A percentile compares a stretch with the other conserved stretches of the same genome.
phyloP scores from a whole-genome alignment of 2,329 filamentous ascomycete genomes.

The Hymenoscyphus scutula region DNA sequence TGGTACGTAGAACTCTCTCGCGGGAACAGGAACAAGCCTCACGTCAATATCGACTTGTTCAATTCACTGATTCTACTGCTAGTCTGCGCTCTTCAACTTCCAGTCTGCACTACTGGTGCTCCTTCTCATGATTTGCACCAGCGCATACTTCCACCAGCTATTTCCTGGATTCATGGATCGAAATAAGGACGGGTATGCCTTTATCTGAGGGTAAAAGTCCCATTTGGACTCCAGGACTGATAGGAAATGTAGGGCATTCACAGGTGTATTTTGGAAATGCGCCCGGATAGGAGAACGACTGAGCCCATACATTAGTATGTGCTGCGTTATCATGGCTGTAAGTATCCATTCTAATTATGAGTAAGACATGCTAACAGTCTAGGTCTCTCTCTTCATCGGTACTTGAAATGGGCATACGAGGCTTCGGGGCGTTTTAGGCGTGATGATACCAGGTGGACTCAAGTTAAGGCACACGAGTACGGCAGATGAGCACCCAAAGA shows the following conservation, averaged over 20 bases:
- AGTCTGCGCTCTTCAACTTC: constrained; percentile 99
- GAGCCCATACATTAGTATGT: constrained; percentile 93
- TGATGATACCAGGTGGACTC: constrained; percentile 15
- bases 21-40: background rate
- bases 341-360: constrained; percentile 35
- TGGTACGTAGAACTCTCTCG: constrained; percentile 16
- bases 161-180: constrained; percentile 87
- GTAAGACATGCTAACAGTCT: constrained; percentile 15
- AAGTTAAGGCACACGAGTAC: constrained; percentile 2
- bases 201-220: constrained; percentile 10
- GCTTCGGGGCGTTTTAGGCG: constrained; percentile 27
- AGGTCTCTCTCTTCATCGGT: constrained; percentile 37
- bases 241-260: constrained; percentile 25
- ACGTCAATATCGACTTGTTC: background rate
- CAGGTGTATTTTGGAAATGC: constrained; percentile 90
- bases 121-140: constrained; percentile 93
- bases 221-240: constrained; percentile 15
- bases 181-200: constrained; percentile 79
- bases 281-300: constrained; percentile 88
- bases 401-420: constrained; percentile 24
- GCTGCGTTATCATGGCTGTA: constrained; percentile 92
- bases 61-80: constrained; percentile 18
- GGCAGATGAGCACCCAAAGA: background rate
- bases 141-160: constrained; percentile 87
- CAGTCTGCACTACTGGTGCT: constrained; percentile 93